Conservation (phyloP, 1,139 yeast genomes). For the Pichia sp. region DNA sequence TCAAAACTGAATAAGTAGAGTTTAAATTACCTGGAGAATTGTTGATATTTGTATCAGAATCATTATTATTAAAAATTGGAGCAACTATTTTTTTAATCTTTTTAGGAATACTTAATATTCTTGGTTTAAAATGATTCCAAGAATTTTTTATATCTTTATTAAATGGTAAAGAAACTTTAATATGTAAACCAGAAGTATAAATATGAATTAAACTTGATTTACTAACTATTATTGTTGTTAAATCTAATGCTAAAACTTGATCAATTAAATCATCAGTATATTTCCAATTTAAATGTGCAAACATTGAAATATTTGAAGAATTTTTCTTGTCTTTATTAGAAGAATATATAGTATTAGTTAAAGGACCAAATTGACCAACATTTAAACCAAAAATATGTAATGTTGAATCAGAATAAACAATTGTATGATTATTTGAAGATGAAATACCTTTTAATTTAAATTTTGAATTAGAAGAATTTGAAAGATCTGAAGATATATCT, state of each 20-base stretch:
- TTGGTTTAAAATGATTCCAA: constrained; percentile 51
- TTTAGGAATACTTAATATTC: constrained; percentile 19
- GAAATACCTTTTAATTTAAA: constrained; percentile 48
- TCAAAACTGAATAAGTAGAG: constrained; percentile 9
- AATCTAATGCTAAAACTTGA: constrained; percentile 61
- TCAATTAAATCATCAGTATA: constrained; percentile 40
- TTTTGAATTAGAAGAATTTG: constrained; percentile 7
- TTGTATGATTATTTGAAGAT: constrained; percentile 69
- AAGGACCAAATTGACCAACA: constrained; percentile 78
- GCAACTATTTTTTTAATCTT: constrained; percentile 9
- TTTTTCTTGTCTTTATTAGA: constrained; percentile 11
- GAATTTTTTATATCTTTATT: constrained; percentile 33
- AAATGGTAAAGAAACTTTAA: constrained; percentile 39
- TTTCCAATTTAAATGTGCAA: constrained; percentile 29
- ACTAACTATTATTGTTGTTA: constrained; percentile 63
- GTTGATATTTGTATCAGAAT: not conserved
- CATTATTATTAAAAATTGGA: constrained; percentile 1
- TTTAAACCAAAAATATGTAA: constrained; percentile 76
- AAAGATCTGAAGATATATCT: constrained; percentile 7
- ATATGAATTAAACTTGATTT: constrained; percentile 57
- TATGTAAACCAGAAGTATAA: constrained; percentile 52
- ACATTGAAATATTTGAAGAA: constrained; percentile 30
- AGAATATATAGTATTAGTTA: constrained; percentile 16
- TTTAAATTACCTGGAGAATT: constrained; percentile 6
- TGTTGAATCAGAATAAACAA: constrained; percentile 49